Conservation (phyloP, 495 filamentous ascomycete genomes). For the Penicillium verhagenii region DNA sequence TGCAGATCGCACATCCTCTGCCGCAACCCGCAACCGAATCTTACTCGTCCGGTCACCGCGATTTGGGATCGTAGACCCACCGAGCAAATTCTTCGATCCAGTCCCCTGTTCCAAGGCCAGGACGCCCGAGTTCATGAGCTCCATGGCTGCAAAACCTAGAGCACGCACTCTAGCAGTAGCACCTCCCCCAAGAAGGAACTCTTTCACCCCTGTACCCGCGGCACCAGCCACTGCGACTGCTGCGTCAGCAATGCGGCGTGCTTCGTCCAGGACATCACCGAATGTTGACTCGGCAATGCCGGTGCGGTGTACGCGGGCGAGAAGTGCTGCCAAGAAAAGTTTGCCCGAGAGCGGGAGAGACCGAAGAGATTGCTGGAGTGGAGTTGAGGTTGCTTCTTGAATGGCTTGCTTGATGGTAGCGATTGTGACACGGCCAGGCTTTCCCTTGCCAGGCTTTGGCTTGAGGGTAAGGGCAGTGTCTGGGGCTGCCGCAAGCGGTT, state of each 20-base stretch:
- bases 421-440: constrained; percentile 73
- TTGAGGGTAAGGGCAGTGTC: constrained; percentile 12
- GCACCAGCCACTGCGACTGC: constrained; percentile 47
- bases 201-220: constrained; percentile 39
- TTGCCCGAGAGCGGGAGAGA: constrained; percentile 78
- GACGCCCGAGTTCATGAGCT: constrained; percentile 83
- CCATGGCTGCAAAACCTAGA: constrained; percentile 70
- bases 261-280: constrained; percentile 90
- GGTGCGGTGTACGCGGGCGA: constrained; percentile 74
- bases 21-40: constrained; percentile 77
- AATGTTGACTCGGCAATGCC: constrained; percentile 84
- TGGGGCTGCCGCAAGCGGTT: constrained; percentile 18
- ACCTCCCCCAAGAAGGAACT: constrained; percentile 43
- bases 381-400: constrained; percentile 88
- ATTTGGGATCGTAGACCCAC: constrained; percentile 42
- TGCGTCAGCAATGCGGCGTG: constrained; percentile 66
- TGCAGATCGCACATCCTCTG: constrained; percentile 86
- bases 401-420: constrained; percentile 91
- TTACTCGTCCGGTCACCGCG: constrained; percentile 82
- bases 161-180: constrained; percentile 58
- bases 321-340: constrained; percentile 76
- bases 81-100: constrained; percentile 30
- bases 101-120: constrained; percentile 70
- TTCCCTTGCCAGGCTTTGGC: constrained; percentile 25
- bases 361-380: constrained; percentile 83